A percentile compares a stretch with the other conserved stretches of the same genome.
Evolutionary conservation across 352 stramenopile genomes (phyloP).

Genomic region (Elongisporangium prolatum): DNA sequence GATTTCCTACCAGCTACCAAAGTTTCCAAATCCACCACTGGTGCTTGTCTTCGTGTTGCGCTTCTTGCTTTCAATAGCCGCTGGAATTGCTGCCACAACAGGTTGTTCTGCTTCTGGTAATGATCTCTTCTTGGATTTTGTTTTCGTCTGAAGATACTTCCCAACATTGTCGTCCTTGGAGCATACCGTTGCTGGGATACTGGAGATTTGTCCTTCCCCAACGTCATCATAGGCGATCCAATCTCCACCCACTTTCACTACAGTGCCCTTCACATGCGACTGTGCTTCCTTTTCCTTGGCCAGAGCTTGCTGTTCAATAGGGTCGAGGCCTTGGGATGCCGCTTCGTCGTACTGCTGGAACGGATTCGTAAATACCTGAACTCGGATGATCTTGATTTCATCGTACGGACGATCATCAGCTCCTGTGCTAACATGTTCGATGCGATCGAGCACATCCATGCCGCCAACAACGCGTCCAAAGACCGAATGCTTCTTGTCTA

Average conservation of each 20-base stretch:
- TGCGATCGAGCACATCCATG: conserved; percentile 72
- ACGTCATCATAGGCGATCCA: conserved; percentile 80
- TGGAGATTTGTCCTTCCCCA: conserved; percentile 44
- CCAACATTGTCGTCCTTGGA: conserved; percentile 50
- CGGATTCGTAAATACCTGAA: conserved; percentile 86
- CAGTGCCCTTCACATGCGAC: conserved; percentile 50
- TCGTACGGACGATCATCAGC: conserved; percentile 80
- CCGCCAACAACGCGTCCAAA: conserved; percentile 95
- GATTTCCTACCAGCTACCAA: conserved; percentile 51
- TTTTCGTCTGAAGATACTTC: conserved; percentile 54
- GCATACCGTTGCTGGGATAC: conserved; percentile 33
- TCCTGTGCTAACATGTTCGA: conserved; percentile 75
- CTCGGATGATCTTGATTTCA: conserved; percentile 73
- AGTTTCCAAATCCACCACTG: conserved; percentile 65
- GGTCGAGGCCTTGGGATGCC: conserved; percentile 45
- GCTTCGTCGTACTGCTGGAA: conserved; percentile 85
- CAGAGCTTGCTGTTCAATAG: conserved; percentile 23
- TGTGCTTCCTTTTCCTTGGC: conserved; percentile 55
- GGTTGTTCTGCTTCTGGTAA: conserved; percentile 22
- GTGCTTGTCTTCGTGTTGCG: conserved; percentile 38
- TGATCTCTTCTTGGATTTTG: conserved; percentile 6
- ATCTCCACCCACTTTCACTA: conserved; percentile 73
- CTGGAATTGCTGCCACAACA: conserved; percentile 22
- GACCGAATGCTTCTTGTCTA: conserved; percentile 98
- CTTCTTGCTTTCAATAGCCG: conserved; percentile 76